Evolutionary conservation across 1,139 yeast genomes (phyloP), one percentile per base, ranked within the genome.

Genomic region (Yamadazyma spencermartinsiae): DNA sequence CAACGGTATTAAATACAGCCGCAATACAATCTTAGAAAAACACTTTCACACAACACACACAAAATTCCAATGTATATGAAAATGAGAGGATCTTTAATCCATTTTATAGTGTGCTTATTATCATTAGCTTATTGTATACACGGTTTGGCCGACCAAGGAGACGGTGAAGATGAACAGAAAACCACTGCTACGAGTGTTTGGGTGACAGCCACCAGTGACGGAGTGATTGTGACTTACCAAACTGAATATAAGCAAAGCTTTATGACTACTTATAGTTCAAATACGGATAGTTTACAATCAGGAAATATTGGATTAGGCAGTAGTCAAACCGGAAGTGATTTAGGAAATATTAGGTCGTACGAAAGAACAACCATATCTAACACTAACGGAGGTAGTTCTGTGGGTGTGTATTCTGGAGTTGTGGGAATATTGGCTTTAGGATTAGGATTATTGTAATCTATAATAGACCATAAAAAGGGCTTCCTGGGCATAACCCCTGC

Each of bases 271-370:
- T 52, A 48, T 39, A 41, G 61, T 1, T 46, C 55, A 2, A 40
- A 44, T 2, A 59, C 62, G 1, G 49, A 50, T 6, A 46, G 50
- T 7, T 55, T 47, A 12, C 48, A 38, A 18, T 49, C 66, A 1
- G 77, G 76, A 1, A 43, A 48, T 2, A 50, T 69, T 20, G 77
- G 76, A 0, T 45, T 72, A 41, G 76, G 74, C 2, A 48, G 63
- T 4, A 34, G 36, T 25, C 43, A 39, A 8, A 41, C 60, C 11
- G 50, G 60, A 17, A 71, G 69, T 1, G 38, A 56, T 2, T 63
- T 66, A 9, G 76, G 76, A 4, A 59, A 50, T 0, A 41, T 63
- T 18, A 61, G 70, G 42, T 46, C 63, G 2, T 72, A 72, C 44
- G 45, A 46, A 2, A 56, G 55, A 37, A 56, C 63, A 23, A 49